Percentiles rank a stretch among this genome's conserved stretches.
Conservation (phyloP, 495 filamentous ascomycete genomes). For the Aspergillus haitiensis region DNA sequence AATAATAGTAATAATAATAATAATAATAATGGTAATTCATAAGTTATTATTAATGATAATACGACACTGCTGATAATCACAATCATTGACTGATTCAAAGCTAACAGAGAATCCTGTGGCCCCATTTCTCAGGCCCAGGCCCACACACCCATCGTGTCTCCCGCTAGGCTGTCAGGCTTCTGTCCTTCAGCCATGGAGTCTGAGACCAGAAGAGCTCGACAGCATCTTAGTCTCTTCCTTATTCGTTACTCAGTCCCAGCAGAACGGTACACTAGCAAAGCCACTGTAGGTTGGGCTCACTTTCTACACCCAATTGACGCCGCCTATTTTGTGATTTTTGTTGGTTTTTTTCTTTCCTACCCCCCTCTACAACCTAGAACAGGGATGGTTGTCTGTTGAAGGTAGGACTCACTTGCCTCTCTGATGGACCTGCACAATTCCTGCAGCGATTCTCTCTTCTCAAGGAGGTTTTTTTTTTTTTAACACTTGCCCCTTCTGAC, state of each 20-base stretch:
- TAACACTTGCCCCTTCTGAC: no score
- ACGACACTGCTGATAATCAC: neutral
- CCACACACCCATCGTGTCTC: conserved; percentile 27
- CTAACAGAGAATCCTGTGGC: neutral
- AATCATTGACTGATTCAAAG: no score
- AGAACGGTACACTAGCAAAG: conserved; percentile 28
- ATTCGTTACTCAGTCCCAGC: conserved; percentile 28
- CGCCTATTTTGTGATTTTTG: conserved; percentile 9
- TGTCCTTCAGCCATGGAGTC: conserved; percentile 21
- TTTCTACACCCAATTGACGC: conserved; percentile 27
- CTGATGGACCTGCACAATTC: conserved; percentile 4
- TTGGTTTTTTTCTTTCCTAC: conserved; percentile 25
- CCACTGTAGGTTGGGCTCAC: conserved; percentile 25
- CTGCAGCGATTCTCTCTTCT: conserved; percentile 13
- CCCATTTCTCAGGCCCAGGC: conserved; percentile 14
- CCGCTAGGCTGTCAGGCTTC: conserved; percentile 22
- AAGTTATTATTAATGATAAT: conserved; percentile 1
- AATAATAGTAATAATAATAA: neutral
- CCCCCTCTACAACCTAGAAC: conserved; percentile 3
- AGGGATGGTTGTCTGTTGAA: conserved; percentile 1
- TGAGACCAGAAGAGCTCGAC: conserved; percentile 27
- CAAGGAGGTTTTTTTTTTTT: neutral
- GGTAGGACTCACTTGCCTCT: conserved; percentile 3
- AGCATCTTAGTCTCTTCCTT: conserved; percentile 20
- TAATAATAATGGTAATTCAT: neutral